Evolutionary conservation across 179 eudicot species (phyloP), one percentile per base, ranked within the genome.

Genomic region (Pouteria campechiana): DNA sequence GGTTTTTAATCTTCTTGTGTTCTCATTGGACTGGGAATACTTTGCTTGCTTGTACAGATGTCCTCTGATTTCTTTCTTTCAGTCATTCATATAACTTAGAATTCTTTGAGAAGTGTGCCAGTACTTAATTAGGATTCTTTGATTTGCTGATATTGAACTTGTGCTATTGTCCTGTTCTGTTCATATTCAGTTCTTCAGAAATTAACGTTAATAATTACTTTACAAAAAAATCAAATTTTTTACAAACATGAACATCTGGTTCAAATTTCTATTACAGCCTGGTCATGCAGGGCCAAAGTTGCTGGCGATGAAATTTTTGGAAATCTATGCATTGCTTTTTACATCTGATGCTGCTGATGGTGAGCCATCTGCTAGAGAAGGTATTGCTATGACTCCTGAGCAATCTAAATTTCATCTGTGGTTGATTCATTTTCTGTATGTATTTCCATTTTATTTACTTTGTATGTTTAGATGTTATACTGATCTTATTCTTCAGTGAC

Each of bases 241-340:
- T 13, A 16, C 36, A 50, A 37, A 37, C 27, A 25, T 30, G 23
- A 13, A 1, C 28, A 10, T 44, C 52, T 23, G 20, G 13, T 37
- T 65, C 35, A 12, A 55, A 36, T 29, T 68, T 39, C n/a, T 61
- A 36, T 31, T 75, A 57, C 68, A 90, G 98, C 64, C 71, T 48
- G 63, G 52, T 55, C 52, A 82, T 57, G 58, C 65, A 42, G 81
- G 76, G 50, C 74, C 68, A 21, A 82, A 78, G 75, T 57, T 90
- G 57, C 46, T 79, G 67, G 95, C 82, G 7, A 27, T 90, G 60
- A 86, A 90, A 57, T 86, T 79, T 60, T 41, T 82, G 68, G 98
- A 90, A 75, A 74, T 58, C 10, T 77, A 37, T 55, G 44, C 86
- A 33, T 69, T 90, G 60, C 58, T 71, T 60, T 76, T 79, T 53